Evolutionary conservation across 2,329 filamentous ascomycete species (phyloP), one percentile per base, ranked within the genome.

Genomic region (Trichoderma semiorbis): DNA sequence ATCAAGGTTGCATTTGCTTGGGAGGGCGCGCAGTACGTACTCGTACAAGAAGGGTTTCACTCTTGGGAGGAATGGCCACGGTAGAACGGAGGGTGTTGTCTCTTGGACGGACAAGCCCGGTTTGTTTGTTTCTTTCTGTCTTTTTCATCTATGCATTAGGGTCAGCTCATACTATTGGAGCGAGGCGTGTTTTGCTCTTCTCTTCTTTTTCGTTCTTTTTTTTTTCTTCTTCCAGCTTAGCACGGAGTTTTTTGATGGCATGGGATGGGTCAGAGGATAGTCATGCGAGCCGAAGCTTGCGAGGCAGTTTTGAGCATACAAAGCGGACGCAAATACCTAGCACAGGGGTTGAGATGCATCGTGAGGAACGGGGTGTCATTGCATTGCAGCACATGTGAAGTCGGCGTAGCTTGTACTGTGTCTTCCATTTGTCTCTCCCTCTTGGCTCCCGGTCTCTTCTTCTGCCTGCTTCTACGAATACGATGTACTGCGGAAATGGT

Each of bases 141-240:
- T 43, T 32, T 47, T 11, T 72, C 57, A 72, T 72, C 60, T 70
- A 65, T 72, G 71, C 67, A 70, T 70, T 72, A 65, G 67, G 50
- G 66, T 43, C 55, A 47, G 67, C 57, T 39, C 30, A 39, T 62
- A 26, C 55, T 50, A 16, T 34, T 50, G 43, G 60, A 69, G 62
- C 50, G 68, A 62, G 21, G 57, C 28, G 57, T 28, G 30, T 21
- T 60, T 60, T 32, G 24, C 57, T 32, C 57, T 60, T 60, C 32
- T 34, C 30, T 32, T 58, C 58, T 55, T 32, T 24, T 71, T 69
- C 55, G 47, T 66, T 71, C 32, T 60, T 65, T 32, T 61, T 36
- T 28, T 47, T n/a, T 36, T 28, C 21, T n/a, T 43, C n/a, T 50
- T 50, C 30, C 24, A 36, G 30, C 32, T 72, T 72, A 66, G 71